Percentiles rank a stretch among this genome's conserved stretches.
Conservation (phyloP, 306 rosid species). For the Fagus crenata region DNA sequence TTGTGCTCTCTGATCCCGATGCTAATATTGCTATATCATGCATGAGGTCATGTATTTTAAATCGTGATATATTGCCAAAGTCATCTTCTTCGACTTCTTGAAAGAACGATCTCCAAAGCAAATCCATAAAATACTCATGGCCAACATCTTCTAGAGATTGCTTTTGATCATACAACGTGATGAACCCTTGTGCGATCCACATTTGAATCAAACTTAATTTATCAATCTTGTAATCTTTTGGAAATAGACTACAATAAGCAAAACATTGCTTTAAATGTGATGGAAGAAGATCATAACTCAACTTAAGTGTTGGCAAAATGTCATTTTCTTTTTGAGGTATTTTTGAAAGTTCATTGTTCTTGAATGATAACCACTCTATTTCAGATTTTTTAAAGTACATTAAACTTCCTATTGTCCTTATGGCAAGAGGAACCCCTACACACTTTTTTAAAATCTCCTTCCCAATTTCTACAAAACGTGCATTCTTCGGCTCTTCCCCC, state of each 20-base stretch:
- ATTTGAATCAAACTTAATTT: background rate
- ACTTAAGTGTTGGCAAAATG: background rate
- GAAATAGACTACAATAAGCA: constrained; percentile 21
- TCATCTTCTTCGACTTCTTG: background rate
- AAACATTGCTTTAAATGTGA: background rate
- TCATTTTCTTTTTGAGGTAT: background rate
- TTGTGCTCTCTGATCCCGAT: background rate
- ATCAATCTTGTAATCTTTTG: background rate
- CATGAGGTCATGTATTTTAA: constrained; percentile 26
- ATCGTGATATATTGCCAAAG: accelerated
- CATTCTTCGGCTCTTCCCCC: background rate
- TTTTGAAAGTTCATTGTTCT: background rate
- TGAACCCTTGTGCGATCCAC: constrained; percentile 27
- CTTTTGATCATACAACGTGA: background rate
- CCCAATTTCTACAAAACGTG: background rate
- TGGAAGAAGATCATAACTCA: background rate
- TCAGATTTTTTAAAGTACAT: background rate
- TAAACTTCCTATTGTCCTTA: constrained; percentile 14
- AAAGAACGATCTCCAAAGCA: constrained; percentile 15
- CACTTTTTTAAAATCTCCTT: background rate
- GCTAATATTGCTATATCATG: constrained; percentile 27
- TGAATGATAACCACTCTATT: background rate
- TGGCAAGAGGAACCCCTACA: constrained; percentile 19
- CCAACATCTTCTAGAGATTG: constrained; percentile 6
- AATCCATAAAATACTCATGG: constrained; percentile 1